Evolutionary conservation across 768 basidiomycete species (phyloP).

Genomic region (Tulasnella sp.): DNA sequence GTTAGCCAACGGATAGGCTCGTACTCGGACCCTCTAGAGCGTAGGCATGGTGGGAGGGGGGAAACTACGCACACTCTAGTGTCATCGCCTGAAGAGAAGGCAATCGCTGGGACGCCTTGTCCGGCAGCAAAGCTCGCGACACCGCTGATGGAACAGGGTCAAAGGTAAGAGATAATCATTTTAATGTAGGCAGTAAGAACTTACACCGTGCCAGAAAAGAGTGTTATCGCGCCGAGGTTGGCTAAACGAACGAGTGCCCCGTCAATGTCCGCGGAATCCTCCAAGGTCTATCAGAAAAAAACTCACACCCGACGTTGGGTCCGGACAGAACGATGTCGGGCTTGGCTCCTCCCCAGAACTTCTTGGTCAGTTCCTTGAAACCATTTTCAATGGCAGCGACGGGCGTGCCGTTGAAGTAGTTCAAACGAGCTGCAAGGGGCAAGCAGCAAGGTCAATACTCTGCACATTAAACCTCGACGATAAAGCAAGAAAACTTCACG

Average conservation of each 20-base stretch:
- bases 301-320: not conserved
- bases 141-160: not conserved
- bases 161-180: not conserved
- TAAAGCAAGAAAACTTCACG: not conserved
- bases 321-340: slow-evolving; percentile 29
- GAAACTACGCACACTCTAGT: not conserved
- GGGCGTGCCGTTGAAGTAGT: slow-evolving; percentile 29
- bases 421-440: slow-evolving; percentile 8
- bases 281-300: too few species aligned
- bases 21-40: not conserved
- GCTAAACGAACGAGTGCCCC: not conserved
- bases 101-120: slow-evolving; percentile 29
- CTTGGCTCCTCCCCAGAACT: slow-evolving; percentile 13
- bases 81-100: slow-evolving; percentile 18
- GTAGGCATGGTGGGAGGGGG: not conserved
- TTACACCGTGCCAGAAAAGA: slow-evolving; percentile 30
- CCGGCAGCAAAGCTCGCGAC: slow-evolving; percentile 17
- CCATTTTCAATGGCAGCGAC: slow-evolving; percentile 28
- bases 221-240: slow-evolving; percentile 20
- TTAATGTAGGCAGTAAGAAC: not conserved
- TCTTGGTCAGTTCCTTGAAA: not conserved
- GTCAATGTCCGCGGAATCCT: too few species aligned
- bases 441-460: not conserved
- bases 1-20: not conserved
- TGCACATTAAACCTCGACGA: too few species aligned